phyloP scores from a whole-genome alignment of 768 basidiomycete species.

The Tylopilus plumbeoviolaceoides region DNA sequence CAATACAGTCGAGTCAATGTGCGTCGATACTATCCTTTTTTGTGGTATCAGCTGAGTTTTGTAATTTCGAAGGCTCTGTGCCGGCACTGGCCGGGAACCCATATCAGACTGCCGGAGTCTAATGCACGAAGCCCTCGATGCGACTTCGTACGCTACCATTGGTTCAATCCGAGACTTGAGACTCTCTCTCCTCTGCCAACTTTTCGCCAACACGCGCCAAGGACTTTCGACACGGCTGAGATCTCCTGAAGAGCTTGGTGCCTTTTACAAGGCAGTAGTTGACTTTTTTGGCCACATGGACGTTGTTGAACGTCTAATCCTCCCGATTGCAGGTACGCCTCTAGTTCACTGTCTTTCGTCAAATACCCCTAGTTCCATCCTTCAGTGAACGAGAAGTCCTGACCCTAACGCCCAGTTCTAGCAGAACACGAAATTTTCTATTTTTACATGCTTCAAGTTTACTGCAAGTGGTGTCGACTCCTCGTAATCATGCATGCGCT shows the following conservation, averaged over 20 bases:
- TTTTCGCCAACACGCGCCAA: slow-evolving; percentile 31
- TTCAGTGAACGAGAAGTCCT: slow-evolving; percentile 10
- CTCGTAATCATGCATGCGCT: slow-evolving; percentile 36
- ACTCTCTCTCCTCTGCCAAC: slow-evolving; percentile 34
- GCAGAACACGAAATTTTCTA: slow-evolving; percentile 41
- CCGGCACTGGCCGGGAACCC: slow-evolving; percentile 40
- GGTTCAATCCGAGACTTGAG: slow-evolving; percentile 33
- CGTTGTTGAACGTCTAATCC: slow-evolving; percentile 34
- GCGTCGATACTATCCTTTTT: slow-evolving; percentile 2
- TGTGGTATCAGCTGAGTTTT: neutral
- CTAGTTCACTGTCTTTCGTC: neutral
- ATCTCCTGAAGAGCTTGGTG: slow-evolving; percentile 24
- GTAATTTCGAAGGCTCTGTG: slow-evolving; percentile 32
- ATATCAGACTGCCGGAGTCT: slow-evolving; percentile 33
- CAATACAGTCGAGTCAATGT: slow-evolving; percentile 39
- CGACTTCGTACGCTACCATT: slow-evolving; percentile 21
- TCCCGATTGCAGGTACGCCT: slow-evolving; percentile 35
- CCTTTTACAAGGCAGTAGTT: slow-evolving; percentile 34
- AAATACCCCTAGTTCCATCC: neutral
- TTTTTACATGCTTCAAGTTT: slow-evolving; percentile 38
- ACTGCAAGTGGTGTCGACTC: slow-evolving; percentile 40
- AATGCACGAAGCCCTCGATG: slow-evolving; percentile 30
- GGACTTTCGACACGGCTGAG: slow-evolving; percentile 32
- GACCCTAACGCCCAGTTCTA: slow-evolving; percentile 34
- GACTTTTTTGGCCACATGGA: slow-evolving; percentile 33